Evolutionary conservation across 1,284 basidiomycete genomes (phyloP).

Genomic region (Pascua sp.): DNA sequence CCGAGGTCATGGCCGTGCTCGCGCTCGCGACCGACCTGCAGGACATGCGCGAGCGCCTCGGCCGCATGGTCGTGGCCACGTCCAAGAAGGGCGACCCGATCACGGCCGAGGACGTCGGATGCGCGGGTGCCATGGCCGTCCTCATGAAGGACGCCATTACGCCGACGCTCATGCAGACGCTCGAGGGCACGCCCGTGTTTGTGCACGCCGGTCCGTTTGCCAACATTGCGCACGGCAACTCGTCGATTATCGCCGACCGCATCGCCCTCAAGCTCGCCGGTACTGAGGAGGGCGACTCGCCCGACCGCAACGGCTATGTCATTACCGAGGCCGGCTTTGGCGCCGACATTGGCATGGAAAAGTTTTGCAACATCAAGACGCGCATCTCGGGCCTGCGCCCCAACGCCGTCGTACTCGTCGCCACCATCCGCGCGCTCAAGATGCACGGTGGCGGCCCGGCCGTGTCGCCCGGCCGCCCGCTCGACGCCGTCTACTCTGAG

Average conservation of each 20-base stretch:
- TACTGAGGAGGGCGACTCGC: slow-evolving; percentile 82
- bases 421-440: slow-evolving; percentile 95
- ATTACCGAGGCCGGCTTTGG: slow-evolving; percentile 98
- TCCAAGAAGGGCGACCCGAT: slow-evolving; percentile 86
- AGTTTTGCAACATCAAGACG: slow-evolving; percentile 99
- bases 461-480: slow-evolving; percentile 91
- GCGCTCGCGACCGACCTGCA: slow-evolving; percentile 81
- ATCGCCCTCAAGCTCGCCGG: slow-evolving; percentile 96
- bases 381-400: slow-evolving; percentile 87
- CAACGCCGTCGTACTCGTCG: slow-evolving; percentile 92
- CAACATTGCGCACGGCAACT: slow-evolving; percentile 99
- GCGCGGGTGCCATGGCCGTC: slow-evolving; percentile 91
- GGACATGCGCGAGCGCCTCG: slow-evolving; percentile 70
- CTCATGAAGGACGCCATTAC: slow-evolving; percentile 99
- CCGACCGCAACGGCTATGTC: slow-evolving; percentile 84
- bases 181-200: slow-evolving; percentile 98
- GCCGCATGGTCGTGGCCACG: slow-evolving; percentile 92
- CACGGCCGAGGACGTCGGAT: slow-evolving; percentile 95
- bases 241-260: slow-evolving; percentile 93
- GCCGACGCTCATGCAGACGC: slow-evolving; percentile 97
- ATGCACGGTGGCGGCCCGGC: slow-evolving; percentile 99
- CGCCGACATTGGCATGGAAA: slow-evolving; percentile 98
- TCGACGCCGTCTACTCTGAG: slow-evolving; percentile 89
- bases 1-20: slow-evolving; percentile 97
- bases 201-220: slow-evolving; percentile 99